These are phyloP conservation scores for Parachaetomium inaequale DNA, from an alignment of 495 filamentous ascomycete genomes.

Conservation along the genomic window DNA sequence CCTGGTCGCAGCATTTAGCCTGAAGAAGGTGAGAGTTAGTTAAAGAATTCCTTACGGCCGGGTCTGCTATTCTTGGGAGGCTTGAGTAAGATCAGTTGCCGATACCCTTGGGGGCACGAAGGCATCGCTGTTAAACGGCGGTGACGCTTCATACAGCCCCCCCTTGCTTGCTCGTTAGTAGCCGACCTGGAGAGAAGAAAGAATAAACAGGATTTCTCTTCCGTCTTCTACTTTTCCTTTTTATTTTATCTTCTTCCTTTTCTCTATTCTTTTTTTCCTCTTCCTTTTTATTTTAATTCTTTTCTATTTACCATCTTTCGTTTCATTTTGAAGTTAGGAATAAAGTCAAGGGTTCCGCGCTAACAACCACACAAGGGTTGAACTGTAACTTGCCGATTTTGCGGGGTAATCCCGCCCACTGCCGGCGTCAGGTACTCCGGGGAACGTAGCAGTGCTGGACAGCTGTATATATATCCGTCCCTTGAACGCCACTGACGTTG, in stretches of 20 bases:
- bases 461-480: neutral
- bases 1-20: conserved; percentile 2
- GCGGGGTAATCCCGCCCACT: conserved; percentile 10
- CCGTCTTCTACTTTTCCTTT: too few relatives aligned
- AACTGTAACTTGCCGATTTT: neutral
- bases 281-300: too few relatives aligned
- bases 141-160: too few relatives aligned
- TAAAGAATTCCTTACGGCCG: neutral
- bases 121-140: too few relatives aligned
- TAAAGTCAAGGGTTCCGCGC: too few relatives aligned
- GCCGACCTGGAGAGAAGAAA: too few relatives aligned
- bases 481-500: neutral
- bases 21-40: neutral
- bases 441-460: neutral
- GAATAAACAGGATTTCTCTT: too few relatives aligned
- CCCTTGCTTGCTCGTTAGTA: too few relatives aligned
- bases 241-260: too few relatives aligned
- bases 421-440: conserved; percentile 3
- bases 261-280: too few relatives aligned
- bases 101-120: neutral
- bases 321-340: too few relatives aligned
- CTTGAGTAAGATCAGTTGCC: neutral
- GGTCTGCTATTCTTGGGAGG: neutral
- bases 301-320: too few relatives aligned
- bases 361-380: neutral